phyloP scores from a whole-genome alignment of 345 rosid genomes.

The Balakata baccata region DNA sequence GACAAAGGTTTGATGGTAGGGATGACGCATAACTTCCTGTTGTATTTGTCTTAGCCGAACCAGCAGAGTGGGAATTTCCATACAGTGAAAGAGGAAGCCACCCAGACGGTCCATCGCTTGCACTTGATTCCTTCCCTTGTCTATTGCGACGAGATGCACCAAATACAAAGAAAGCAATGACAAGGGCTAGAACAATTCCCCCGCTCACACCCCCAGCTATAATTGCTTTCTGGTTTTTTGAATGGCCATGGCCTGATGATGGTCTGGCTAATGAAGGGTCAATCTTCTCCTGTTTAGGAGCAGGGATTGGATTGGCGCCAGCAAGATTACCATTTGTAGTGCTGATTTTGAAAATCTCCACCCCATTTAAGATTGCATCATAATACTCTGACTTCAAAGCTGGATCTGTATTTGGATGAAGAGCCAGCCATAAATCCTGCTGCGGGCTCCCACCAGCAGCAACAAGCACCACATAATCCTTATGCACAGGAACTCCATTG shows the following conservation, averaged over 20 bases:
- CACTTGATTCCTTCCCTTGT: slow-evolving; percentile 53
- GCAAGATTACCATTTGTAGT: slow-evolving; percentile 53
- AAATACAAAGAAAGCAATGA: slow-evolving; percentile 49
- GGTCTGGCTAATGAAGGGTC: slow-evolving; percentile 43
- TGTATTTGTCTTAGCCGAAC: slow-evolving; percentile 89
- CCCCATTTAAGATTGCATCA: slow-evolving; percentile 73
- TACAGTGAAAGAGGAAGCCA: slow-evolving; percentile 97
- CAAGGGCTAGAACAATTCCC: slow-evolving; percentile 54
- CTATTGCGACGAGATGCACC: slow-evolving; percentile 46
- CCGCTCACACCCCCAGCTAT: slow-evolving; percentile 77
- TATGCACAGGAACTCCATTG: slow-evolving; percentile 45
- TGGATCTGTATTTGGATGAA: slow-evolving; percentile 40
- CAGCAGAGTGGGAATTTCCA: slow-evolving; percentile 90
- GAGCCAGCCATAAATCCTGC: slow-evolving; percentile 80
- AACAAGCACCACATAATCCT: slow-evolving; percentile 54
- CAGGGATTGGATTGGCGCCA: slow-evolving; percentile 83
- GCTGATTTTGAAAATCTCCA: slow-evolving; percentile 80
- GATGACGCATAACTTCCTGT: slow-evolving; percentile 95
- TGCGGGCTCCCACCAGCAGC: slow-evolving; percentile 42
- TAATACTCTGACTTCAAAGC: slow-evolving; percentile 45
- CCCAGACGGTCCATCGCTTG: slow-evolving; percentile 87
- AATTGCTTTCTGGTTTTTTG: slow-evolving; percentile 46
- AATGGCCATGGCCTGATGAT: slow-evolving; percentile 27
- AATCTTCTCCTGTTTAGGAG: slow-evolving; percentile 40
- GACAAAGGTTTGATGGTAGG: slow-evolving; percentile 91